phyloP scores from a whole-genome alignment of 495 filamentous ascomycete genomes.

The Trichoderma virens region DNA sequence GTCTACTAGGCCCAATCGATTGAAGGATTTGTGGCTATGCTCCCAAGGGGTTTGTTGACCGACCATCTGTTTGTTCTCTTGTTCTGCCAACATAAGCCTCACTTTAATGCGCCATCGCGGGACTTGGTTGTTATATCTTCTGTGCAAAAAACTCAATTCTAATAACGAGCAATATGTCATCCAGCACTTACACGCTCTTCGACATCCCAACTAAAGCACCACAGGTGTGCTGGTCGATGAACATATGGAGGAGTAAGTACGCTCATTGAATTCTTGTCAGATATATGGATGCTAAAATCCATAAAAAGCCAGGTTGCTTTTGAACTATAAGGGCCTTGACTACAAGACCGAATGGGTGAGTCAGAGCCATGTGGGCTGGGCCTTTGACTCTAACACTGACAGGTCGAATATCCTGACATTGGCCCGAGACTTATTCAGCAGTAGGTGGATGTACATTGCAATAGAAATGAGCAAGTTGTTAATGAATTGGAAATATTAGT shows the following conservation, averaged over 20 bases:
- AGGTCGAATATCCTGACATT: neutral
- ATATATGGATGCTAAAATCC: neutral
- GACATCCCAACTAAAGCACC: neutral
- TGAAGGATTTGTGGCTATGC: neutral
- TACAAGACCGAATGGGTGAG: slow-evolving; percentile 50
- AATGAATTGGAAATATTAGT: slow-evolving; percentile 17
- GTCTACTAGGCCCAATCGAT: neutral
- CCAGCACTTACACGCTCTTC: neutral
- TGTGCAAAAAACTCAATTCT: neutral
- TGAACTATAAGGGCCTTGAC: slow-evolving; percentile 50
- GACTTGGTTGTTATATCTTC: neutral
- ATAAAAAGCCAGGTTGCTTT: neutral
- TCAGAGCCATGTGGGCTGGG: neutral
- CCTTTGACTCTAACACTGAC: neutral
- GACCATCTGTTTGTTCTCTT: neutral
- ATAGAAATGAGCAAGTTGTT: neutral
- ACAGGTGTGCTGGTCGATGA: neutral
- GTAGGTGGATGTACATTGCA: neutral
- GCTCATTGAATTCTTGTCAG: neutral
- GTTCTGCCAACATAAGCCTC: neutral
- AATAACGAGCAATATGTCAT: neutral
- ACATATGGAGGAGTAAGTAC: neutral
- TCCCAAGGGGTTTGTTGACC: neutral
- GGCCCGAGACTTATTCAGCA: neutral
- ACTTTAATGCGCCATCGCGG: neutral